These are phyloP conservation scores for Stachybotrys elegans DNA, from an alignment of 2,329 filamentous ascomycete genomes.

Conservation along the genomic window DNA sequence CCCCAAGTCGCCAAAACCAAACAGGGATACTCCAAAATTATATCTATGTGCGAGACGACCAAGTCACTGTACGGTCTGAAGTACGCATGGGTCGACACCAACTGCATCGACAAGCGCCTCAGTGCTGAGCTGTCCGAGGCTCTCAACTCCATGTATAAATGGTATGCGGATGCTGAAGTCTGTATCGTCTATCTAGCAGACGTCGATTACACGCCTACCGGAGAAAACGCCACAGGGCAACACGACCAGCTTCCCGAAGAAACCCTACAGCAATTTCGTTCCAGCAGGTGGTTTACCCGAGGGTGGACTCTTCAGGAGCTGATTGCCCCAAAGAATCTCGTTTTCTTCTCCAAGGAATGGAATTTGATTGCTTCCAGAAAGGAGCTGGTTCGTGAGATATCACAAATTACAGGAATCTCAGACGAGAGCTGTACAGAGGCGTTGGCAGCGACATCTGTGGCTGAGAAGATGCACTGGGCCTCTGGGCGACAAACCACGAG, in stretches of 20 bases:
- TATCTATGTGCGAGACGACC: constrained; percentile 2
- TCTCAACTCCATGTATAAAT: constrained; percentile 2
- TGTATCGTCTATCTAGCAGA: constrained; percentile 1
- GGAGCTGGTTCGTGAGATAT: neutral
- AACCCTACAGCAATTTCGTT: neutral
- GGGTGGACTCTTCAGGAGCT: neutral
- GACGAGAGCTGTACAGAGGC: neutral
- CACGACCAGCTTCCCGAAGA: neutral
- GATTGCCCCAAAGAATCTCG: neutral
- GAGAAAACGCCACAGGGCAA: neutral
- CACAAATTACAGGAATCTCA: neutral
- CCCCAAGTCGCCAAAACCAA: constrained; percentile 5
- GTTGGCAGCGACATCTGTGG: neutral
- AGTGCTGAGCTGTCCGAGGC: constrained; percentile 1
- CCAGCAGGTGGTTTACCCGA: neutral
- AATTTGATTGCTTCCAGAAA: neutral
- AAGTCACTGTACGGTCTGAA: neutral
- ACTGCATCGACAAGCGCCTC: constrained; percentile 3
- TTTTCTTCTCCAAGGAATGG: neutral
- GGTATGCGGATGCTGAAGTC: neutral
- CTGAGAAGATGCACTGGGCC: neutral
- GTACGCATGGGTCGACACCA: constrained; percentile 4
- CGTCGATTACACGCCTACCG: neutral
- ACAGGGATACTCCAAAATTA: constrained; percentile 8
- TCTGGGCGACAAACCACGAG: neutral